Conservation (phyloP, 116 monocot genomes). For the Posidonia oceanica region DNA sequence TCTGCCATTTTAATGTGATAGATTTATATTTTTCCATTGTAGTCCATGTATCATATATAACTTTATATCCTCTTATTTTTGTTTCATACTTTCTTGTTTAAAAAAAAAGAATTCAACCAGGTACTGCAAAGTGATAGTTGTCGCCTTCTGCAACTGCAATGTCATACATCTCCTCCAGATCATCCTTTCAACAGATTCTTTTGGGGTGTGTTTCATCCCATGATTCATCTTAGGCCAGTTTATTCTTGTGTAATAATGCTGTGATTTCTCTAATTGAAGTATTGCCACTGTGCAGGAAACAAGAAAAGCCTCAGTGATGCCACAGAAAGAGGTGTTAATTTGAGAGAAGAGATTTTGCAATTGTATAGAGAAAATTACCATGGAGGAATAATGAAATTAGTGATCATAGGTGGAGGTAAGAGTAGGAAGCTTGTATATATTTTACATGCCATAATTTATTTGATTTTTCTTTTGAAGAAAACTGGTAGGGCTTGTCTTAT, state of each 20-base stretch:
- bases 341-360: slow-evolving; percentile 74
- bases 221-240: not conserved
- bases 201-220: slow-evolving; percentile 60
- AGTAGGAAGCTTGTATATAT: not conserved
- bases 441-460: not conserved
- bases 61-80: not conserved
- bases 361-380: slow-evolving; percentile 68
- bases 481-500: too few relatives aligned
- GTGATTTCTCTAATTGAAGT: not conserved
- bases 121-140: slow-evolving; percentile 87
- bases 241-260: not conserved
- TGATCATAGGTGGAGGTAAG: slow-evolving; percentile 95
- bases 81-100: slow-evolving; percentile 4
- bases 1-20: not conserved
- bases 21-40: slow-evolving; percentile 2
- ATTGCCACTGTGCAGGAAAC: slow-evolving; percentile 40
- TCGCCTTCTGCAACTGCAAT: slow-evolving; percentile 79
- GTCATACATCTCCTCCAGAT: slow-evolving; percentile 49
- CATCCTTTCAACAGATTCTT: slow-evolving; percentile 90
- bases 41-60: not conserved
- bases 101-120: slow-evolving; percentile 78
- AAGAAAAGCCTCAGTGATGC: slow-evolving; percentile 92
- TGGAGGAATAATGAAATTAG: slow-evolving; percentile 88
- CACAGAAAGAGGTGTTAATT: slow-evolving; percentile 75
- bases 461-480: not conserved